Percentiles rank a stretch among this genome's conserved stretches.
phyloP scores from a whole-genome alignment of 352 stramenopile species.

The Globisporangium perplexum region DNA sequence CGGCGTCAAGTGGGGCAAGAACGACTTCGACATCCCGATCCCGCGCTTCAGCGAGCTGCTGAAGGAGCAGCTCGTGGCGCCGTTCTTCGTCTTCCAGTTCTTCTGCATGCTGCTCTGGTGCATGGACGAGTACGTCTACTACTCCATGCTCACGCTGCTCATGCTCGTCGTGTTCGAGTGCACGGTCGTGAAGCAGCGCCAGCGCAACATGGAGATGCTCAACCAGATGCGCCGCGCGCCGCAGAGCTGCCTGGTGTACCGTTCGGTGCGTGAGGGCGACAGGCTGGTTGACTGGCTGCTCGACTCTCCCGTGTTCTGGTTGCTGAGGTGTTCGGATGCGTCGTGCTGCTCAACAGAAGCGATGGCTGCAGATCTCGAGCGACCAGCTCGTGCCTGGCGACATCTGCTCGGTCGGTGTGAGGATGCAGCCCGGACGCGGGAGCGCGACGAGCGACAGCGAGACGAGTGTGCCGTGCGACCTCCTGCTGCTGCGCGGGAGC shows the following conservation, averaged over 20 bases:
- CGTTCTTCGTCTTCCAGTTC: conserved; percentile 97
- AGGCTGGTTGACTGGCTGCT: neutral
- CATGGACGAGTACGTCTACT: conserved; percentile 97
- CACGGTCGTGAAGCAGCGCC: conserved; percentile 88
- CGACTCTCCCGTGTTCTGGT: neutral
- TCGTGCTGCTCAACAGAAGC: conserved; percentile 18
- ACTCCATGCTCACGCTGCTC: conserved; percentile 92
- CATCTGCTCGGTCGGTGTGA: conserved; percentile 74
- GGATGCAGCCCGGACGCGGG: conserved; percentile 4
- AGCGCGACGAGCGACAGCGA: conserved; percentile 5
- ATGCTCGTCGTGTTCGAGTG: conserved; percentile 95
- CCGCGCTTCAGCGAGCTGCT: conserved; percentile 84
- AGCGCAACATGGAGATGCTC: conserved; percentile 86
- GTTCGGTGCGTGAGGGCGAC: conserved; percentile 11
- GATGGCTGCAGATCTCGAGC: conserved; percentile 58
- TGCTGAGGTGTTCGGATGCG: neutral
- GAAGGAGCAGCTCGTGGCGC: conserved; percentile 90
- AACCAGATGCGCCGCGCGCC: conserved; percentile 71
- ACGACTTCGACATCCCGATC: conserved; percentile 86
- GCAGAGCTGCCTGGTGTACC: conserved; percentile 76
- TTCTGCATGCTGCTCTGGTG: conserved; percentile 96
- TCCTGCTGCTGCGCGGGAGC: conserved; percentile 86
- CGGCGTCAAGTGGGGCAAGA: conserved; percentile 41
- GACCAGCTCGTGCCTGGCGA: conserved; percentile 80
- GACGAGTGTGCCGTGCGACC: conserved; percentile 80